phyloP scores from a whole-genome alignment of 352 stramenopile species.

The Phytophthora nicotianae region DNA sequence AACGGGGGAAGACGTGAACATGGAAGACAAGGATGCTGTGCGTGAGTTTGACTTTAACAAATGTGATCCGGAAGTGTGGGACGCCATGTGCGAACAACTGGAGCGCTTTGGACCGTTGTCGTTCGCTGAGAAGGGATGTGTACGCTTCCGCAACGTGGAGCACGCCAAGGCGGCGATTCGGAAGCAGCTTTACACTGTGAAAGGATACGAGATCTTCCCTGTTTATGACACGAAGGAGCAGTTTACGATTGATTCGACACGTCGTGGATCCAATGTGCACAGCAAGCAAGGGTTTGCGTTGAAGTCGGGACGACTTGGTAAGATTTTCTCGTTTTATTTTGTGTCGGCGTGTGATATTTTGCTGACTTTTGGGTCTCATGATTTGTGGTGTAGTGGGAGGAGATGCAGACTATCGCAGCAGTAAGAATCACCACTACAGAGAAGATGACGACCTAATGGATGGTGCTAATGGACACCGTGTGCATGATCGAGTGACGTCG shows the following conservation, averaged over 20 bases:
- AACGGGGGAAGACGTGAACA: conserved; percentile 33
- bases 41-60: conserved; percentile 52
- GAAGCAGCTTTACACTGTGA: conserved; percentile 49
- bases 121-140: conserved; percentile 42
- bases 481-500: conserved; percentile 27
- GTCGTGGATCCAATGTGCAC: conserved; percentile 28
- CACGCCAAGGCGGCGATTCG: conserved; percentile 65
- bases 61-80: conserved; percentile 52
- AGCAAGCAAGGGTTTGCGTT: conserved; percentile 54
- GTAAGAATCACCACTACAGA: conserved; percentile 31
- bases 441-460: conserved; percentile 29
- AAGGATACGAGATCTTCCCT: conserved; percentile 61
- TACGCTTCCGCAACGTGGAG: conserved; percentile 61
- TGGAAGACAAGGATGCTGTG: conserved; percentile 48
- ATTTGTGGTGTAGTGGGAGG: conserved; percentile 35
- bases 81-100: conserved; percentile 47
- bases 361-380: conserved; percentile 28
- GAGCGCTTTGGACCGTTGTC: conserved; percentile 55
- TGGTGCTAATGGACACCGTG: conserved; percentile 22
- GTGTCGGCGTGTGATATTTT: conserved; percentile 21
- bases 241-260: conserved; percentile 52
- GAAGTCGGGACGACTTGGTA: conserved; percentile 62
- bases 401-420: conserved; percentile 29
- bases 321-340: conserved; percentile 32
- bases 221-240: conserved; percentile 78